Evolutionary conservation across 176 grass and related monocot species (phyloP).

Genomic region (Cenchrus fungigraminus): DNA sequence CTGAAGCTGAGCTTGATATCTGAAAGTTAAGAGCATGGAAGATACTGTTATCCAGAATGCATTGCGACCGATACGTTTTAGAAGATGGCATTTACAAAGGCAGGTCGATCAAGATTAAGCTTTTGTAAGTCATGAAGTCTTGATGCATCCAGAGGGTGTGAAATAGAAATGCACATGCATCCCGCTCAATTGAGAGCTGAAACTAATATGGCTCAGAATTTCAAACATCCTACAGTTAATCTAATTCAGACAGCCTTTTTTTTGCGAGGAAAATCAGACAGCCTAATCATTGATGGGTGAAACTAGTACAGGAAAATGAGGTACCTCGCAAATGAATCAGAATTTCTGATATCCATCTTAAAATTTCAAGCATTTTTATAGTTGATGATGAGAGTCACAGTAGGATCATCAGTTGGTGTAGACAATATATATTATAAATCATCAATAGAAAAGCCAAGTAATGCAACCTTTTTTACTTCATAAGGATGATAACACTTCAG

Average conservation of each 20-base stretch:
- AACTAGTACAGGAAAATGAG: conserved; percentile 34
- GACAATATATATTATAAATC: too few species aligned
- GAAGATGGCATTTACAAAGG: background rate
- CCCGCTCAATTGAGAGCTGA: conserved; percentile 22
- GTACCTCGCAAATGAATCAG: background rate
- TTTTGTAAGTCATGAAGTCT: background rate
- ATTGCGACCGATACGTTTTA: background rate
- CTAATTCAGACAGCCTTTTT: background rate
- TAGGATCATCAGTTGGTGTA: too few species aligned
- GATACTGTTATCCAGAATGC: conserved; percentile 28
- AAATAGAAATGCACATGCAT: background rate
- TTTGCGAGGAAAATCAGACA: conserved; percentile 13
- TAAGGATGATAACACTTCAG: background rate
- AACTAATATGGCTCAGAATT: conserved; percentile 4
- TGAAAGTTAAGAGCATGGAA: conserved; percentile 46
- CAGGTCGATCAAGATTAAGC: conserved; percentile 3
- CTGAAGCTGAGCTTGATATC: conserved; percentile 98
- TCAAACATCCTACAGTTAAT: conserved; percentile 2
- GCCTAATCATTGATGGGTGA: conserved; percentile 21
- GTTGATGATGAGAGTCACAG: background rate
- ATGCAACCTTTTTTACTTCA: conserved; percentile 1
- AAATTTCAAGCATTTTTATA: background rate
- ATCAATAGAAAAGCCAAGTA: background rate
- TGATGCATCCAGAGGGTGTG: background rate
- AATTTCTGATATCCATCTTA: background rate